Evolutionary conservation across 257 asterid species (phyloP), one percentile per base, ranked within the genome.

Genomic region (Capsicum pubescens): DNA sequence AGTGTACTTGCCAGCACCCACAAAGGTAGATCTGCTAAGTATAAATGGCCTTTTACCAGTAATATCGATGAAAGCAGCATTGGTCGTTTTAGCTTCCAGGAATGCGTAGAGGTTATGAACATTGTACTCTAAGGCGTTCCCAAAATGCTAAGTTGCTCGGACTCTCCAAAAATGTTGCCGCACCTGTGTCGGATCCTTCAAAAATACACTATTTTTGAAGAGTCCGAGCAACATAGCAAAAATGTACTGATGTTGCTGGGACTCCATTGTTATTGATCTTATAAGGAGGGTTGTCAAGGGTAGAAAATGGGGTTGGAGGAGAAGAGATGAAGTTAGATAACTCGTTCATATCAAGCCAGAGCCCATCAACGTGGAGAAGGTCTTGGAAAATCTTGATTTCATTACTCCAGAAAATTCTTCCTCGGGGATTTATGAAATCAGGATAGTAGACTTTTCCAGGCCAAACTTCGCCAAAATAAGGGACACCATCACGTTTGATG

Each of bases 321-420:
- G 98, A 91, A 21, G 97, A 67, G 21, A 89, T 92, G 91, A 96
- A 96, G 83, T 96, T 96, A 39, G 99, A 90, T 46, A 90, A 0
- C 83, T 96, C 99, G 66, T 96, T 96, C 99, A 96, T 96, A 91
- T 96, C 99, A 15, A 96, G 86, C 99, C 99, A 96, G 19, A 96
- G 90, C 12, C 98, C 99, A 69, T 96, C 95, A 15, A 92, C 82
- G 0, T 97, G 94, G 72, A 94, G 89, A 80, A 84, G 19, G 11
- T 92, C 85, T 9, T 68, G 91, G 81, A 96, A 96, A 11, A 88
- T 67, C 57, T 89, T 89, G 86, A 94, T 92, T 88, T 96, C 99
- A 35, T 90, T 90, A 3, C 86, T 89, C 99, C 98, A 96, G 81
- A 86, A 94, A 59, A 50, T n/a, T n/a, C 76, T 89, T 9, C 82